These are phyloP conservation scores for Linaria vulgaris DNA, from an alignment of 257 asterid genomes.

Conservation along the genomic window DNA sequence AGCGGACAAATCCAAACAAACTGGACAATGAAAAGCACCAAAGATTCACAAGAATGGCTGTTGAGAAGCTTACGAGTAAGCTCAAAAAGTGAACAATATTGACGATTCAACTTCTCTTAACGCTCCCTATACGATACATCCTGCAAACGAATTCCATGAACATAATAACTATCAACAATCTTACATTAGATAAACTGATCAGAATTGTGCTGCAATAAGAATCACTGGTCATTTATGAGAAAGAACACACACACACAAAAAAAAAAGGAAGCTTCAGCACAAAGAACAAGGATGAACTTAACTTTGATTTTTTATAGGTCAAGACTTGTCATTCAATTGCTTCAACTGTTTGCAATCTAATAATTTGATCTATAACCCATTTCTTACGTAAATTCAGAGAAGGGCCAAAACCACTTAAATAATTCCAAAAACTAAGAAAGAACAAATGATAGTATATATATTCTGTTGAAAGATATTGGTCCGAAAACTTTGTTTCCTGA, in stretches of 20 bases:
- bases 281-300: neutral
- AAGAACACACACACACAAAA: neutral
- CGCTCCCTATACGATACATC: conserved; percentile 46
- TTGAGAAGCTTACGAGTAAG: neutral
- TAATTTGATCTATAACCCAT: too few relatives aligned
- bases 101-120: conserved; percentile 18
- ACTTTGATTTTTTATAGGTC: too few relatives aligned
- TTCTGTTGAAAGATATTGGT: too few relatives aligned
- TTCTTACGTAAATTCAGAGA: too few relatives aligned
- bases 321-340: too few relatives aligned
- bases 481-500: too few relatives aligned
- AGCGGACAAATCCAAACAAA: conserved; percentile 25
- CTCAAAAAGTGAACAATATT: conserved; percentile 6
- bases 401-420: too few relatives aligned
- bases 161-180: conserved; percentile 6
- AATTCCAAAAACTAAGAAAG: too few relatives aligned
- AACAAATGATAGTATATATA: too few relatives aligned
- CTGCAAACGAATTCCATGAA: conserved; percentile 29
- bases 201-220: neutral
- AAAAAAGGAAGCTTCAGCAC: too few relatives aligned
- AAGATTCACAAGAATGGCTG: conserved; percentile 38
- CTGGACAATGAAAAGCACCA: conserved; percentile 16
- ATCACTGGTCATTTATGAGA: neutral
- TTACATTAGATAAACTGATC: too few relatives aligned
- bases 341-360: too few relatives aligned